These are phyloP conservation scores for Populus tremula DNA, from an alignment of 345 rosid species.

Conservation along the genomic window DNA sequence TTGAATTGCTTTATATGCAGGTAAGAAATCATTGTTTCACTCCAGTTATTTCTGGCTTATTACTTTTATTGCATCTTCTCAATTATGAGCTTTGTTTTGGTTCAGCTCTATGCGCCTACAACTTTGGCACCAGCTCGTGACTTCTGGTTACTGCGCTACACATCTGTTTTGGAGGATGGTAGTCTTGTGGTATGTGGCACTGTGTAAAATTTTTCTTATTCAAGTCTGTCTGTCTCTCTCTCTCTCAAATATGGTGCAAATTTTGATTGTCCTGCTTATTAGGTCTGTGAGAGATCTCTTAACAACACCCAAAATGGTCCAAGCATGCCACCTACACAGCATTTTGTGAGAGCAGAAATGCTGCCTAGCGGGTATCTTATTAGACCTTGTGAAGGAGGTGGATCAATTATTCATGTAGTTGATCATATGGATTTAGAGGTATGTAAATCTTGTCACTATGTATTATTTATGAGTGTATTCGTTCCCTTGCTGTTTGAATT, in stretches of 20 bases:
- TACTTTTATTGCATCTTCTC: neutral
- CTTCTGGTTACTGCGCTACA: constrained; percentile 94
- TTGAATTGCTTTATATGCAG: constrained; percentile 99
- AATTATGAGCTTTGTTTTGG: constrained; percentile 4
- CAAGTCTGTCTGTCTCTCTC: neutral
- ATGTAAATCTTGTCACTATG: neutral
- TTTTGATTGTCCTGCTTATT: neutral
- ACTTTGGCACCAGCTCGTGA: constrained; percentile 99
- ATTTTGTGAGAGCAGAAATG: constrained; percentile 98
- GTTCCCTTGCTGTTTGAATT: neutral
- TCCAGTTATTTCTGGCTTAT: neutral
- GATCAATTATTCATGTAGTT: constrained; percentile 91
- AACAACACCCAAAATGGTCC: constrained; percentile 95
- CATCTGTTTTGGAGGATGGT: constrained; percentile 97
- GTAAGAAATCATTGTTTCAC: constrained; percentile 26
- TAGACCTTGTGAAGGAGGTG: constrained; percentile 98
- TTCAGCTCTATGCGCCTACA: constrained; percentile 96
- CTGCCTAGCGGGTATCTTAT: constrained; percentile 94
- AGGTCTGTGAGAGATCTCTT: constrained; percentile 97
- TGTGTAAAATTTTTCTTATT: neutral
- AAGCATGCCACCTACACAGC: constrained; percentile 89
- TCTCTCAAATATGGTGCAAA: neutral
- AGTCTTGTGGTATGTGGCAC: constrained; percentile 86
- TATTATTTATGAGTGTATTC: neutral
- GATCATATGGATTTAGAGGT: constrained; percentile 99